phyloP scores from a whole-genome alignment of 2,329 filamentous ascomycete genomes.

The Chaetomiaceae sp. region DNA sequence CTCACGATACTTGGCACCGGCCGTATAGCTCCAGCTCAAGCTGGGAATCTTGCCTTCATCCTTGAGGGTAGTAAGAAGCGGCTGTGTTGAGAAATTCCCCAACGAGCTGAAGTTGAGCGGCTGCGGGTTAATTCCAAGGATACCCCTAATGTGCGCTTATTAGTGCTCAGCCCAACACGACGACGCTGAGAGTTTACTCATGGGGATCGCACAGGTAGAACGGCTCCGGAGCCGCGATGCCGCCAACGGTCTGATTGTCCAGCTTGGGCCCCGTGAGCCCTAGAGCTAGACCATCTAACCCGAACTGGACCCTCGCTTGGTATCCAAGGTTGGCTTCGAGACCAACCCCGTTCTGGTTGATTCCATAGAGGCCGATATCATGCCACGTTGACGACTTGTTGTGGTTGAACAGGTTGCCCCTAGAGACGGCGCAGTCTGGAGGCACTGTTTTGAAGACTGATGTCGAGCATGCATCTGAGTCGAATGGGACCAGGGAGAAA shows the following conservation, averaged over 20 bases:
- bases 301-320: conserved; percentile 28
- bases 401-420: conserved; percentile 34
- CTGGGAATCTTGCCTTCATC: conserved; percentile 36
- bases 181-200: too few species aligned
- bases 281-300: conserved; percentile 29
- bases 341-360: conserved; percentile 35
- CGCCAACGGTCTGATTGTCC: conserved; percentile 32
- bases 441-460: conserved; percentile 32
- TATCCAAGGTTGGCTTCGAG: conserved; percentile 38
- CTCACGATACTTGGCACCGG: conserved; percentile 38
- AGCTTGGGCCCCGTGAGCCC: conserved; percentile 32
- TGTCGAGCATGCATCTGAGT: conserved; percentile 31
- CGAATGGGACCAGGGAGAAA: conserved; percentile 33
- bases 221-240: conserved; percentile 32
- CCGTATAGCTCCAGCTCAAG: conserved; percentile 41
- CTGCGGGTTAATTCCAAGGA: conserved; percentile 38
- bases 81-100: conserved; percentile 34
- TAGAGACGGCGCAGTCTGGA: conserved; percentile 32
- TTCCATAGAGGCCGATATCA: conserved; percentile 31
- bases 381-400: conserved; percentile 36
- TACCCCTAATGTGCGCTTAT: conserved; percentile 34
- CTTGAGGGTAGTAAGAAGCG: conserved; percentile 37
- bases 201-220: conserved; percentile 37
- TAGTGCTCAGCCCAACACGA: too few species aligned
- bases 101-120: conserved; percentile 36